Conservation (phyloP, 805 yeast species). For the Lipomyces yamadae region DNA sequence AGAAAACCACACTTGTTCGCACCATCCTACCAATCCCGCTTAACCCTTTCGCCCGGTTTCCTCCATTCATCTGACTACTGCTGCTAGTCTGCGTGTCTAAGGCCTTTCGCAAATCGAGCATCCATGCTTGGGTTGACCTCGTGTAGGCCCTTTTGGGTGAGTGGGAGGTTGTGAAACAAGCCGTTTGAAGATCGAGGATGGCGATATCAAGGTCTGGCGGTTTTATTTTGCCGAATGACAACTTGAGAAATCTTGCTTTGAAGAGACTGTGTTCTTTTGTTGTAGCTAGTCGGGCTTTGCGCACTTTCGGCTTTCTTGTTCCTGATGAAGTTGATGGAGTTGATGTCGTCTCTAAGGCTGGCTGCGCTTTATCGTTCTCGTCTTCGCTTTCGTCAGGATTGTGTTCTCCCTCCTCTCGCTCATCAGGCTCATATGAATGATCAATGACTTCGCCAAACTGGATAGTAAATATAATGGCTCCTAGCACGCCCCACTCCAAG, state of each 20-base stretch:
- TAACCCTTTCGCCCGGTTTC: not conserved
- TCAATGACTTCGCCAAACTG: constrained; percentile 22
- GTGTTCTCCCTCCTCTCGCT: constrained; percentile 8
- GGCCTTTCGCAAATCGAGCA: not conserved
- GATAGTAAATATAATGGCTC: constrained; percentile 22
- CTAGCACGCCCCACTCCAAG: constrained; percentile 21
- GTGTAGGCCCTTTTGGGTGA: constrained; percentile 11
- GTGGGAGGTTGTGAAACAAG: constrained; percentile 11
- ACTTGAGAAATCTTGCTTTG: constrained; percentile 17
- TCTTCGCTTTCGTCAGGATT: not conserved
- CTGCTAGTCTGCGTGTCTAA: not conserved
- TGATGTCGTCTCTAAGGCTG: not conserved
- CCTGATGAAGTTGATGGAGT: constrained; percentile 1
- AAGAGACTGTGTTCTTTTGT: constrained; percentile 3
- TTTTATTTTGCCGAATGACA: constrained; percentile 11
- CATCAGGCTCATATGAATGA: not conserved
- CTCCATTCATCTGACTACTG: not conserved
- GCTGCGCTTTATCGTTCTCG: not conserved
- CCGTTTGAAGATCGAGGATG: constrained; percentile 19
- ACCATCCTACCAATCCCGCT: constrained; percentile 21
- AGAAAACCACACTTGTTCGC: constrained; percentile 15
- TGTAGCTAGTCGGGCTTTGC: not conserved
- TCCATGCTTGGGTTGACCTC: constrained; percentile 15
- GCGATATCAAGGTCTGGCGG: not conserved
- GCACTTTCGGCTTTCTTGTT: not conserved